Percentiles rank a stretch among this genome's conserved stretches.
Conservation (phyloP, 805 yeast species). For the Hanseniaspora valbyensis region DNA sequence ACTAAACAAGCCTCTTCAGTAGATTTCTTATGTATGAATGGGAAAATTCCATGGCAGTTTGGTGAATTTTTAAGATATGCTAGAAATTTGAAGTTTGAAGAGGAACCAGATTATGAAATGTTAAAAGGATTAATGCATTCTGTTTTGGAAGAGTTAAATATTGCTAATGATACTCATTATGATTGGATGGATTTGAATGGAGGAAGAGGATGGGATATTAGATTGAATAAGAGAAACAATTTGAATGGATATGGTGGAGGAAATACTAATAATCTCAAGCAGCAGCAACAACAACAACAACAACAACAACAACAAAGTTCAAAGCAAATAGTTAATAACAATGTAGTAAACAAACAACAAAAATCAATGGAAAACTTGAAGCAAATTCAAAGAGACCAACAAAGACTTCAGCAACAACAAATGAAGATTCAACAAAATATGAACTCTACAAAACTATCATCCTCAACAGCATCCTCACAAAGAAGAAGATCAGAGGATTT, state of each 20-base stretch:
- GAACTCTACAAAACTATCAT: background rate
- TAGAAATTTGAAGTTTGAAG: constrained; percentile 60
- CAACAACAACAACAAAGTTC: constrained; percentile 19
- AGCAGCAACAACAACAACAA: constrained; percentile 22
- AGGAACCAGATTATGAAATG: constrained; percentile 67
- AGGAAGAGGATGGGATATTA: constrained; percentile 74
- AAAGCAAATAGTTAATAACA: constrained; percentile 20
- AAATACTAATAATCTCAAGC: constrained; percentile 33
- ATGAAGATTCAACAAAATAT: constrained; percentile 1
- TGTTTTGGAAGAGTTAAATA: constrained; percentile 46
- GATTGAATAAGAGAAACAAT: constrained; percentile 65
- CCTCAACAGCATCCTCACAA: background rate
- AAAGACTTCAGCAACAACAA: constrained; percentile 13
- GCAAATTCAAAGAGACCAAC: constrained; percentile 11
- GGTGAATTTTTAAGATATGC: constrained; percentile 63
- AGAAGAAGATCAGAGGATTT: constrained; percentile 3
- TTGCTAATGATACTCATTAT: constrained; percentile 53
- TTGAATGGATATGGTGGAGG: constrained; percentile 75
- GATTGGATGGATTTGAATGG: constrained; percentile 75
- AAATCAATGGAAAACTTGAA: constrained; percentile 13
- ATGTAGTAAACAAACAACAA: constrained; percentile 14
- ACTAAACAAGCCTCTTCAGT: constrained; percentile 63
- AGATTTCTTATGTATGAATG: constrained; percentile 41
- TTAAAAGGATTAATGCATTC: constrained; percentile 50
- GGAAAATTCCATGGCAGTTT: constrained; percentile 59